phyloP scores from a whole-genome alignment of 2,329 filamentous ascomycete genomes.

The Fonsecaea pedrosoi region DNA sequence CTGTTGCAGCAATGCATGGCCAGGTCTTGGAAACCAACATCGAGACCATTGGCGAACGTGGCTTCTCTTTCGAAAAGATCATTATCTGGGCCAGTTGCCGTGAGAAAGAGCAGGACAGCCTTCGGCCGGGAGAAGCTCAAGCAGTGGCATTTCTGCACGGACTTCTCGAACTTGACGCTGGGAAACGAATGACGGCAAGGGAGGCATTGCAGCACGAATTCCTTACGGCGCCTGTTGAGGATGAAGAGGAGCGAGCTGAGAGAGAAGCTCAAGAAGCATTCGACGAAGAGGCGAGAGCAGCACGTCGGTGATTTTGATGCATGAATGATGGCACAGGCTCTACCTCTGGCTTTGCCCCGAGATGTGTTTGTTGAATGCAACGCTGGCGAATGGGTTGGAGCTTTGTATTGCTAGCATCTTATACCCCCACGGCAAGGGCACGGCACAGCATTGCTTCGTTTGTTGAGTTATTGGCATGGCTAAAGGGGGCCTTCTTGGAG shows the following conservation, averaged over 20 bases:
- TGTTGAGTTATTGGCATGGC: background rate
- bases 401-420: conserved; percentile 34
- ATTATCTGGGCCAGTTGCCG: conserved; percentile 92
- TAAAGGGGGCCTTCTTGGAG: background rate
- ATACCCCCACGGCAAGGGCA: conserved; percentile 25
- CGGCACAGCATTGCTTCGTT: conserved; percentile 20
- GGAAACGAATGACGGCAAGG: conserved; percentile 51
- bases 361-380: conserved; percentile 15
- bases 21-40: conserved; percentile 92
- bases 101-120: conserved; percentile 61
- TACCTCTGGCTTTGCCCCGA: background rate
- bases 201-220: conserved; percentile 55
- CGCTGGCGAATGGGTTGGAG: conserved; percentile 8
- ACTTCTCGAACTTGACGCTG: conserved; percentile 54
- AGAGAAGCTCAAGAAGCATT: conserved; percentile 35
- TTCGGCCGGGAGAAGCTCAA: conserved; percentile 56
- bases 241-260: conserved; percentile 40
- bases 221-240: conserved; percentile 48
- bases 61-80: conserved; percentile 90
- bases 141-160: conserved; percentile 52
- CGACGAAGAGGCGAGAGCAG: conserved; percentile 23
- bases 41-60: conserved; percentile 83
- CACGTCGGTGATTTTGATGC: conserved; percentile 16
- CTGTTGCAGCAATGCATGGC: conserved; percentile 81
- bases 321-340: background rate